phyloP scores from a whole-genome alignment of 31 red algal genomes.

The Pterothamnion heteromorphum region DNA sequence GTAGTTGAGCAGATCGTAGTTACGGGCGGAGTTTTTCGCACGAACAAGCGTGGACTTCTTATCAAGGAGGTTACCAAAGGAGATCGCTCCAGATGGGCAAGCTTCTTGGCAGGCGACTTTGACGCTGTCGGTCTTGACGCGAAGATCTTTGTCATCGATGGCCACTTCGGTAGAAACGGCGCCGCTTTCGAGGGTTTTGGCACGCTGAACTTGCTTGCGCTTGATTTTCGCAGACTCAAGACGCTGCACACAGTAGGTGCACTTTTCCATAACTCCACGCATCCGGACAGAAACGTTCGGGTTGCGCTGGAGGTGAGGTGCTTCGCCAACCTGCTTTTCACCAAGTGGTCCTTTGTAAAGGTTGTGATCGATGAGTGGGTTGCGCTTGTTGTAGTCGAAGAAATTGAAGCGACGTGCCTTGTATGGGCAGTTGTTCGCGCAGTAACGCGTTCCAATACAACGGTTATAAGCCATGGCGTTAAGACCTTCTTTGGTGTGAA shows the following conservation, averaged over 20 bases:
- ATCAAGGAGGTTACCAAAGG: too few relatives aligned
- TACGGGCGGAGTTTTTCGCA: too few relatives aligned
- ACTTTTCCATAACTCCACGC: conserved; percentile 14
- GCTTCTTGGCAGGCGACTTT: too few relatives aligned
- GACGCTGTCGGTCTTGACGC: too few relatives aligned
- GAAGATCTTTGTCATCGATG: not conserved
- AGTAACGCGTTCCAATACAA: conserved; percentile 9
- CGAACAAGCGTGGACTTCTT: too few relatives aligned
- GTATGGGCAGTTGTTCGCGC: conserved; percentile 3
- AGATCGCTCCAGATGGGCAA: too few relatives aligned
- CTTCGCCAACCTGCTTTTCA: too few relatives aligned
- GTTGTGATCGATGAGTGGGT: not conserved
- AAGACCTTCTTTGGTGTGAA: not conserved
- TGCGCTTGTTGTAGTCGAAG: not conserved
- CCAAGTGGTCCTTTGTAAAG: too few relatives aligned
- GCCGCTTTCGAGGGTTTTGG: not conserved
- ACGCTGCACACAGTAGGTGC: conserved; percentile 12
- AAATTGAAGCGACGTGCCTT: conserved; percentile 1
- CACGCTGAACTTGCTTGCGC: not conserved
- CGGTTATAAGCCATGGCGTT: conserved; percentile 17
- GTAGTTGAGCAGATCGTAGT: too few relatives aligned
- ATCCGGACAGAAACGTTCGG: not conserved
- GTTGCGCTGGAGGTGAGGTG: too few relatives aligned
- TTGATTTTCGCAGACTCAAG: not conserved
- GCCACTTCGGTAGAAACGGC: not conserved